Evolutionary conservation across 2,329 filamentous ascomycete species (phyloP).

Genomic region (Monosporascus cannonballus): DNA sequence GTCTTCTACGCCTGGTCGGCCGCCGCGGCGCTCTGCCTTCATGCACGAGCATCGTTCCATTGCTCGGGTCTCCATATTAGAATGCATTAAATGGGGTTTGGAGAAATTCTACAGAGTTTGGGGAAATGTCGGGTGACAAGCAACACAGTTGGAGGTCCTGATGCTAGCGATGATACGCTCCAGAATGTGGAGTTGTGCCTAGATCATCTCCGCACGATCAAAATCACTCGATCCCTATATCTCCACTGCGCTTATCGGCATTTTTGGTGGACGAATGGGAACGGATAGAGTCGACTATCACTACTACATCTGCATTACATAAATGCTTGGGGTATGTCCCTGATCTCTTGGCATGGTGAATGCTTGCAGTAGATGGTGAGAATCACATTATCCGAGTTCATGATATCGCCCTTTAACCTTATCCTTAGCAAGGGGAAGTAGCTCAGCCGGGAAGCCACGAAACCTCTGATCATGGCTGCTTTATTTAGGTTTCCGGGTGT

Average conservation of each 20-base stretch:
- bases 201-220: neutral
- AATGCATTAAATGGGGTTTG: neutral
- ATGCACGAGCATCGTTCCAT: neutral
- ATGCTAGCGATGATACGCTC: neutral
- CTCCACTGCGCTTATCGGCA: neutral
- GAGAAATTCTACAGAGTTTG: neutral
- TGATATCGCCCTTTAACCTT: too few relatives aligned
- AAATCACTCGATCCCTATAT: neutral
- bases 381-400: too few relatives aligned
- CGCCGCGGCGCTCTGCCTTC: constrained; percentile 4
- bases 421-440: neutral
- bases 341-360: neutral
- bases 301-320: neutral
- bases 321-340: neutral
- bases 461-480: constrained; percentile 8
- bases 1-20: constrained; percentile 9
- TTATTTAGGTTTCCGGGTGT: constrained; percentile 34
- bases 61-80: constrained; percentile 4
- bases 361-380: neutral
- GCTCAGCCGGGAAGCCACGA: neutral
- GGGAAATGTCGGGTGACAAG: neutral
- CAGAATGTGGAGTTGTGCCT: neutral
- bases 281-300: too few relatives aligned
- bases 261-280: neutral
- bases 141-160: neutral